phyloP scores from a whole-genome alignment of 257 asterid genomes.

The Fraxinus pennsylvanica region DNA sequence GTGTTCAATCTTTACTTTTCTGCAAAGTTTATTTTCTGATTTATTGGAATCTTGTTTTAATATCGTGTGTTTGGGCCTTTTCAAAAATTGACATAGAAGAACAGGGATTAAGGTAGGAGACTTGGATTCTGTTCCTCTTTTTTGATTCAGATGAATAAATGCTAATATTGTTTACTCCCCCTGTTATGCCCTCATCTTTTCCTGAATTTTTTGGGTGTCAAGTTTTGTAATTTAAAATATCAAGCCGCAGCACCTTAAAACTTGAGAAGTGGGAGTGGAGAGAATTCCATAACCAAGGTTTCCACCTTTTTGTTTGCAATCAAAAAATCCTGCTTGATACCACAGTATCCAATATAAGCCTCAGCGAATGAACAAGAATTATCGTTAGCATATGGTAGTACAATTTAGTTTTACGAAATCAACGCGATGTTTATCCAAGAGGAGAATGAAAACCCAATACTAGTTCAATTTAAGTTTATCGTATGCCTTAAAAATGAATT shows the following conservation, averaged over 20 bases:
- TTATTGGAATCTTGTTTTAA: too few species aligned
- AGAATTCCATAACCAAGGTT: neutral
- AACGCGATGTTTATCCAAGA: neutral
- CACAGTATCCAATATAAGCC: neutral
- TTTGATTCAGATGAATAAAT: constrained; percentile 6
- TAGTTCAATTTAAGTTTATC: too few species aligned
- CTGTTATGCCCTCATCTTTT: constrained; percentile 26
- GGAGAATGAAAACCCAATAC: neutral
- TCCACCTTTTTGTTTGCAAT: neutral
- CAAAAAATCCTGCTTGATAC: neutral
- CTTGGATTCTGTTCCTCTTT: constrained; percentile 43
- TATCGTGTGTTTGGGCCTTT: too few species aligned
- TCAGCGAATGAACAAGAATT: neutral
- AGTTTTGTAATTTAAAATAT: neutral
- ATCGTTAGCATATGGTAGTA: neutral
- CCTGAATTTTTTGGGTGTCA: neutral
- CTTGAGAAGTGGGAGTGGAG: neutral
- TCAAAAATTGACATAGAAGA: constrained; percentile 35
- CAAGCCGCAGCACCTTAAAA: constrained; percentile 10
- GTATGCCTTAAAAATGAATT: too few species aligned
- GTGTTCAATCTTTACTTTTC: too few species aligned
- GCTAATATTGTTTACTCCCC: constrained; percentile 21
- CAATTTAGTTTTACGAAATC: neutral
- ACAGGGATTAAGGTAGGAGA: constrained; percentile 45
- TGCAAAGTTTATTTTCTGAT: too few species aligned